A percentile compares a stretch with the other conserved stretches of the same genome.
Evolutionary conservation across 495 filamentous ascomycete genomes (phyloP).

Genomic region (Haplographium delicatum): DNA sequence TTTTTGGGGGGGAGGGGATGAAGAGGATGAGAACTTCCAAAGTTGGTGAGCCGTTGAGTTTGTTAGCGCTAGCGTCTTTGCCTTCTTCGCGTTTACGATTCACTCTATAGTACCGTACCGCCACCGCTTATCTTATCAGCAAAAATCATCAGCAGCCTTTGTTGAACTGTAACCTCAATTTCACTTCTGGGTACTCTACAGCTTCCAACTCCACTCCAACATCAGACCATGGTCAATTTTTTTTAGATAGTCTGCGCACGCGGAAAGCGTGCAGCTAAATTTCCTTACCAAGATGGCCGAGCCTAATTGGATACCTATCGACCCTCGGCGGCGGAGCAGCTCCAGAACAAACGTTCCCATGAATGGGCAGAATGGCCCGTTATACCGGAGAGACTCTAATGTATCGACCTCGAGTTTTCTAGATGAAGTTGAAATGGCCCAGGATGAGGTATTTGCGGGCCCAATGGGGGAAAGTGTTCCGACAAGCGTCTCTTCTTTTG

Average conservation of each 20-base stretch:
- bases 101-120: no score
- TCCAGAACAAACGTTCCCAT: constrained; percentile 14
- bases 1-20: no score
- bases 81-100: no score
- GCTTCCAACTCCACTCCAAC: background rate
- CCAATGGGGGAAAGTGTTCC: constrained; percentile 94
- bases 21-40: no score
- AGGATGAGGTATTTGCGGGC: constrained; percentile 91
- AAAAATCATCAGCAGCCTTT: no score
- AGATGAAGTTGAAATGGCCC: constrained; percentile 98
- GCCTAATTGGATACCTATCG: constrained; percentile 17
- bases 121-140: no score
- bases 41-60: no score
- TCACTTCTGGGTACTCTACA: no score
- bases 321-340: constrained; percentile 22
- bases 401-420: constrained; percentile 80
- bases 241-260: background rate
- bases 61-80: no score
- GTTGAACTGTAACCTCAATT: no score
- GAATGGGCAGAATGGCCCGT: constrained; percentile 10
- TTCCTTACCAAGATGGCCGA: constrained; percentile 8
- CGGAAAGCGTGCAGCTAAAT: constrained; percentile 6
- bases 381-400: constrained; percentile 59
- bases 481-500: constrained; percentile 82
- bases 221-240: background rate